Conservation (phyloP, 2,329 filamentous ascomycete genomes). For the Penicillium expansum region DNA sequence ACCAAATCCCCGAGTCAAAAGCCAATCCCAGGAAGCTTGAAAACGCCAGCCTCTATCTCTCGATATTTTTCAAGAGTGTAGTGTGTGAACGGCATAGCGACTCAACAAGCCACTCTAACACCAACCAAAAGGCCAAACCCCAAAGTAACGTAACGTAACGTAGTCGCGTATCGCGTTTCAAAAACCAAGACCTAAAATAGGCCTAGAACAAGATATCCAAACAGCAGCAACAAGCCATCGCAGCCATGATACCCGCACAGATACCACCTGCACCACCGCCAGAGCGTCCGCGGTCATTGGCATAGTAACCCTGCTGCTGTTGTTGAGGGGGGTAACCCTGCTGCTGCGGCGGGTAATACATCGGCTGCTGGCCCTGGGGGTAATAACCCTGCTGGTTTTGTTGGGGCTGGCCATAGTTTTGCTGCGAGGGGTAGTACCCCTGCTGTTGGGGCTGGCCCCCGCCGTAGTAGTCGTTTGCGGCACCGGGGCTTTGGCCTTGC, state of each 20-base stretch:
- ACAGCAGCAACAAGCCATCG: constrained; percentile 51
- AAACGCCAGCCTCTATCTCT: background rate
- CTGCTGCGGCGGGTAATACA: constrained; percentile 30
- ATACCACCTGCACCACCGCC: constrained; percentile 38
- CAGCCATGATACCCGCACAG: constrained; percentile 49
- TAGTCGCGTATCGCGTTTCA: background rate
- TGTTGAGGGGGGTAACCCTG: constrained; percentile 43
- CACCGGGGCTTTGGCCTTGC: constrained; percentile 18
- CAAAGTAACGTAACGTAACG: background rate
- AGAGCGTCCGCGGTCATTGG: constrained; percentile 30
- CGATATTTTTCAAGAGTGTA: background rate
- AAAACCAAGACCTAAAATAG: background rate
- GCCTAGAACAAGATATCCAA: constrained; percentile 47
- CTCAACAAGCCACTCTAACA: background rate
- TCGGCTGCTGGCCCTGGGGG: constrained; percentile 25
- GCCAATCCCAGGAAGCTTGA: background rate
- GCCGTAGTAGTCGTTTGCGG: constrained; percentile 36
- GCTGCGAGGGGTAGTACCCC: constrained; percentile 19
- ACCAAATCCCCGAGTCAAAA: background rate
- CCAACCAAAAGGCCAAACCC: background rate
- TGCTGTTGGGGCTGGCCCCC: constrained; percentile 28
- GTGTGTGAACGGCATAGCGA: background rate
- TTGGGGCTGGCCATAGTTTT: constrained; percentile 25
- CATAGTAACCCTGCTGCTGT: constrained; percentile 41
- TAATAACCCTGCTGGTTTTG: constrained; percentile 29